These are phyloP conservation scores for Nasturtium officinale DNA, from an alignment of 345 rosid genomes.

Conservation along the genomic window DNA sequence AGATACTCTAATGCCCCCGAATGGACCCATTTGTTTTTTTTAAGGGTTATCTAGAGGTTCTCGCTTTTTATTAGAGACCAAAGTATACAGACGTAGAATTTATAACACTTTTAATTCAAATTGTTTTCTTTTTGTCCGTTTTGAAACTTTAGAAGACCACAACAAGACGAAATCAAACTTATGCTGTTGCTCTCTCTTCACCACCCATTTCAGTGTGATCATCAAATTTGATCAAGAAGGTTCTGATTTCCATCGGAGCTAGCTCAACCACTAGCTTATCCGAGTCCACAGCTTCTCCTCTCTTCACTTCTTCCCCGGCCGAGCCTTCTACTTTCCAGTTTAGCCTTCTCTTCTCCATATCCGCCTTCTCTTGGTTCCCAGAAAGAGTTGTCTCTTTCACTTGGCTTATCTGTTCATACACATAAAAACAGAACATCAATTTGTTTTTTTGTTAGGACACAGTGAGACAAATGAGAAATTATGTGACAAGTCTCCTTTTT, in stretches of 20 bases:
- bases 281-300: conserved; percentile 70
- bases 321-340: conserved; percentile 70
- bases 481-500: conserved; percentile 8
- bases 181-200: conserved; percentile 25
- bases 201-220: conserved; percentile 29
- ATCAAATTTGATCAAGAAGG: conserved; percentile 54
- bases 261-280: conserved; percentile 70
- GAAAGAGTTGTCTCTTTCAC: conserved; percentile 77
- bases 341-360: conserved; percentile 84
- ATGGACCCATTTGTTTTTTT: no score
- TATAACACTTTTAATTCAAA: not conserved
- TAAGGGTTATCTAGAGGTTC: no score
- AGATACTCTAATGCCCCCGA: not conserved
- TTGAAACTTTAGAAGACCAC: not conserved
- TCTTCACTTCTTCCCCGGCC: conserved; percentile 35
- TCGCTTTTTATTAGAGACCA: no score
- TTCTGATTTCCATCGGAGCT: conserved; percentile 91
- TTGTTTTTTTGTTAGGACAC: conserved; percentile 5
- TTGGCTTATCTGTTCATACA: conserved; percentile 53
- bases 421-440: not conserved
- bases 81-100: no score
- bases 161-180: not conserved
- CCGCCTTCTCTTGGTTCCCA: conserved; percentile 80
- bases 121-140: not conserved
- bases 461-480: conserved; percentile 7